phyloP scores from a whole-genome alignment of 371 early-diverging fungal species.

The Smittium culicis region DNA sequence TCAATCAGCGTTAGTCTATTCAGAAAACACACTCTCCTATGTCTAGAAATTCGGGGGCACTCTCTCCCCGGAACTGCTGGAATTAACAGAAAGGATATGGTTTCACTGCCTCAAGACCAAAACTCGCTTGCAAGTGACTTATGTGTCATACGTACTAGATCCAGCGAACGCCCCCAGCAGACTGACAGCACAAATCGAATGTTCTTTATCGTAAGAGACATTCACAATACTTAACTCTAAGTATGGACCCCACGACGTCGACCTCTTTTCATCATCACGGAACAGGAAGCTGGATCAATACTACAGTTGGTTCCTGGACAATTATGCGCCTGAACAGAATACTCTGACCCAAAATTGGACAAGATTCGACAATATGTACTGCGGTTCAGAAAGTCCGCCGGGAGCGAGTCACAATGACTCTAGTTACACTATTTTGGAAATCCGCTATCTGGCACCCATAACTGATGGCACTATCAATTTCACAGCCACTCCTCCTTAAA shows the following conservation, averaged over 20 bases:
- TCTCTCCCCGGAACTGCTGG: not conserved
- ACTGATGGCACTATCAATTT: too few species aligned
- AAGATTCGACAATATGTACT: too few species aligned
- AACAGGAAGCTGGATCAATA: constrained; percentile 11
- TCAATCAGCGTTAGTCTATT: not conserved
- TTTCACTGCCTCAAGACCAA: not conserved
- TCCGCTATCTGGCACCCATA: too few species aligned
- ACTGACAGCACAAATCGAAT: not conserved
- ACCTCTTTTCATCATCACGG: constrained; percentile 23
- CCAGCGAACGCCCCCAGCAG: not conserved
- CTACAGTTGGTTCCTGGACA: constrained; percentile 20
- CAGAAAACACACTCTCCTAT: not conserved
- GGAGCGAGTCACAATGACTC: too few species aligned
- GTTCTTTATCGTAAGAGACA: not conserved
- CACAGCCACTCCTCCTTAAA: too few species aligned
- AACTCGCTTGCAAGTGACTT: not conserved
- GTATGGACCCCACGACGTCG: constrained; percentile 13
- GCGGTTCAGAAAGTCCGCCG: too few species aligned
- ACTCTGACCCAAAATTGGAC: constrained; percentile 23
- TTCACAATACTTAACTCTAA: not conserved
- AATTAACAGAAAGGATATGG: not conserved
- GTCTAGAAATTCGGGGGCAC: not conserved
- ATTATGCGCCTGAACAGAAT: constrained; percentile 18
- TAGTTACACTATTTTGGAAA: too few species aligned
- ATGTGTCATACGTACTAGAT: not conserved